Base-by-base conservation (phyloP, 2,329 filamentous ascomycete species). In the Leptodontidium sp. region DNA sequence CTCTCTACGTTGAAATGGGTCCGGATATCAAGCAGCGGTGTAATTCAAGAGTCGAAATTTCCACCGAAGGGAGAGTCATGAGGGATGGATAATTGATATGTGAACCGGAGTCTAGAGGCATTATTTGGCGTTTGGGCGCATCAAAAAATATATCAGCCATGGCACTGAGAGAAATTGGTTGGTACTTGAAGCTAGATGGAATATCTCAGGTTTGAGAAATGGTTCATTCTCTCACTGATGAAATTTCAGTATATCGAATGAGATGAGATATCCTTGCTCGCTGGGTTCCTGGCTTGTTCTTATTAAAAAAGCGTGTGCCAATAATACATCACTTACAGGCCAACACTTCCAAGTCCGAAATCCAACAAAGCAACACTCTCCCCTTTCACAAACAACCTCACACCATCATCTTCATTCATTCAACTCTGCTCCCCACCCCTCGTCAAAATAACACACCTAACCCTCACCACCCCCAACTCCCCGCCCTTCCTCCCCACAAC, bases 1-100 rank as follows among this genome's bases (percentile, higher is more conserved):
- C 85, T 98, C 71, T 88, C 90, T 43, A 90, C 87, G 9, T 79
- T 98, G 73, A 88, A 90, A 69, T 98, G 94, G 85, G 85, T 93
- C 70, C 90, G 93, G 70, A 83, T 98, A 66, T 86, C 87, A 4
- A 88, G 85, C 67, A 84, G 86, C 38, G 93, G 93, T 4, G 82
- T 80, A 14, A 85, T 89, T 71, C 87, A 89, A 75, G 82, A 88
- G n/a, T 91, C 92, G 29, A 91, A 85, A 70, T 97, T 97, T 77
- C 95, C 94, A 24, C 93, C 93, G 2, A 89, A 86, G 74, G 86
- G 85, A 52, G 66, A 76, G 55, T 73, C 75, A 68, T 79, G 68
- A 77, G 59, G 38, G 15, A 63, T 63, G 49, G n/a, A 45, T n/a
- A 35, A 15, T 24, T n/a, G 43, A 15, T 24, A 61, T 59, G n/a